Evolutionary conservation across 2,329 filamentous ascomycete species (phyloP).

Genomic region (Fusarium odoratissimum): DNA sequence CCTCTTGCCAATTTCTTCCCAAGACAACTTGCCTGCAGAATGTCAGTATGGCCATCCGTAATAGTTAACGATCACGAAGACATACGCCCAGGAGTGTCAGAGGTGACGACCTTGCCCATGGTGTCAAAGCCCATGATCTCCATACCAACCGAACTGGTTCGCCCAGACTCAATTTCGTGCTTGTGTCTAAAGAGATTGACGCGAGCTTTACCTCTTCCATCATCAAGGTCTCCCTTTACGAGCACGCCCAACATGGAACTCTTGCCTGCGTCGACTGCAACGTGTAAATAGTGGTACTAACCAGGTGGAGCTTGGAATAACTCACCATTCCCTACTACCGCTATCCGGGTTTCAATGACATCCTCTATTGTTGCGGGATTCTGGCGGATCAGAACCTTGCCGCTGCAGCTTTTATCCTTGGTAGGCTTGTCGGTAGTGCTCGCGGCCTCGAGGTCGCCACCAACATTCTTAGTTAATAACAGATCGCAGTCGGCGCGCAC

Average conservation of each 20-base stretch:
- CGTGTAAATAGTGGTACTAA: constrained; percentile 22
- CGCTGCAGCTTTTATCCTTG: constrained; percentile 80
- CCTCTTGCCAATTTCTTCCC: constrained; percentile 96
- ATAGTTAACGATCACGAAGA: not conserved
- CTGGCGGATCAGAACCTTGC: constrained; percentile 88
- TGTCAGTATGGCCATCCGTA: constrained; percentile 21
- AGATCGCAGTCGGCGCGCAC: constrained; percentile 81
- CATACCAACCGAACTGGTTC: constrained; percentile 97
- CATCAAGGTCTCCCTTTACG: constrained; percentile 94
- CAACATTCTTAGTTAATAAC: constrained; percentile 90
- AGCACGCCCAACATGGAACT: constrained; percentile 95
- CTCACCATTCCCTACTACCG: constrained; percentile 91
- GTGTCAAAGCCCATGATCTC: constrained; percentile 99
- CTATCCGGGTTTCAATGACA: constrained; percentile 94
- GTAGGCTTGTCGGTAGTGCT: constrained; percentile 62
- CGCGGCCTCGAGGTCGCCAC: constrained; percentile 78
- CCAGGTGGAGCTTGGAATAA: not conserved
- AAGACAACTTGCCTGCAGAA: constrained; percentile 74
- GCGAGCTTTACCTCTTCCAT: constrained; percentile 91
- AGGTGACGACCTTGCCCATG: constrained; percentile 82
- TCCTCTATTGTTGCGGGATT: constrained; percentile 80
- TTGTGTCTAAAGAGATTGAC: constrained; percentile 98
- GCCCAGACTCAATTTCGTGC: constrained; percentile 94
- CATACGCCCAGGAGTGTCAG: constrained; percentile 84
- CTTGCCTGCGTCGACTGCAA: constrained; percentile 91